These are phyloP conservation scores for Meyerozyma guilliermondii DNA, from an alignment of 1,139 yeast species.

Conservation along the genomic window DNA sequence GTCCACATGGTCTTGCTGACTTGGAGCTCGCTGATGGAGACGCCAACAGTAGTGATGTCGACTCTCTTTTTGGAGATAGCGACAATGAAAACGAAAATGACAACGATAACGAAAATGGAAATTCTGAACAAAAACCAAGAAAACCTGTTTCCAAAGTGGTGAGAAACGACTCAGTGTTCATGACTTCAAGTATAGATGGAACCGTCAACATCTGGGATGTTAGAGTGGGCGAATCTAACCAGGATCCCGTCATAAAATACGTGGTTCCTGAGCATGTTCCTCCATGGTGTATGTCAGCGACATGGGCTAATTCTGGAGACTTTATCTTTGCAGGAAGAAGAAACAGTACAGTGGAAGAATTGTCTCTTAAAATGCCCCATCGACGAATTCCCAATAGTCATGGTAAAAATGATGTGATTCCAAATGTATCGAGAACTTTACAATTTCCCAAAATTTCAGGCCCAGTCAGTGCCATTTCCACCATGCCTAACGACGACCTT, in stretches of 20 bases:
- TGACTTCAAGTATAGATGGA: slow-evolving; percentile 85
- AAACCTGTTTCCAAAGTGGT: slow-evolving; percentile 19
- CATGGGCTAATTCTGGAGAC: slow-evolving; percentile 87
- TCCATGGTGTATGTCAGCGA: slow-evolving; percentile 94
- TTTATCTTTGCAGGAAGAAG: slow-evolving; percentile 80
- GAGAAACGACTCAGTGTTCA: slow-evolving; percentile 54
- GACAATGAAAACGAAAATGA: slow-evolving; percentile 27
- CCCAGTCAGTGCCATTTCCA: slow-evolving; percentile 74
- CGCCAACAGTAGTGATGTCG: slow-evolving; percentile 18
- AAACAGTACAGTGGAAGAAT: slow-evolving; percentile 84
- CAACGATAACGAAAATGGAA: slow-evolving; percentile 5
- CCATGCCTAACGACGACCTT: slow-evolving; percentile 79
- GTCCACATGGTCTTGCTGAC: slow-evolving; percentile 64
- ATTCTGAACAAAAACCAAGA: slow-evolving; percentile 1
- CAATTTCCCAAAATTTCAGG: slow-evolving; percentile 88
- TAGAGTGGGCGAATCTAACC: slow-evolving; percentile 37
- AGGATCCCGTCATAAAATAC: slow-evolving; percentile 43
- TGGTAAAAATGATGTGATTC: slow-evolving; percentile 19
- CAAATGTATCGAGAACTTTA: slow-evolving; percentile 53
- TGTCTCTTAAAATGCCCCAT: slow-evolving; percentile 62
- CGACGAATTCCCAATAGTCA: slow-evolving; percentile 15
- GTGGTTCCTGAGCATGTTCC: slow-evolving; percentile 67
- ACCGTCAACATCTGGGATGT: slow-evolving; percentile 79
- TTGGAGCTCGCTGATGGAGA: slow-evolving; percentile 12
- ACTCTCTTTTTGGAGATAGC: slow-evolving; percentile 75